phyloP scores from a whole-genome alignment of 305 asterid genomes.

The Ruellia speciosa region DNA sequence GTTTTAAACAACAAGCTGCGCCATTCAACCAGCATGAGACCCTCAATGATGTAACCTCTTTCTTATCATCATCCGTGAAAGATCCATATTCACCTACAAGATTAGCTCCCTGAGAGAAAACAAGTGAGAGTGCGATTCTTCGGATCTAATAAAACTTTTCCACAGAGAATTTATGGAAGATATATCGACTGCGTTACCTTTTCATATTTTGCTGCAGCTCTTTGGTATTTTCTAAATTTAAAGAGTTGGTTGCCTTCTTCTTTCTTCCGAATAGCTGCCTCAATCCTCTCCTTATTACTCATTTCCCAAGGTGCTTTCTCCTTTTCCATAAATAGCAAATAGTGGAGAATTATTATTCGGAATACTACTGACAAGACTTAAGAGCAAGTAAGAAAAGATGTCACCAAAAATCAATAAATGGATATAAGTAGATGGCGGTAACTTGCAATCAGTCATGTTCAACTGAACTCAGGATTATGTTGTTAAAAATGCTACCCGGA shows the following conservation, averaged over 20 bases:
- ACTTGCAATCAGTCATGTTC: constrained; percentile 14
- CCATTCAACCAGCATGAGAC: constrained; percentile 57
- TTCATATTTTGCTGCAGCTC: constrained; percentile 59
- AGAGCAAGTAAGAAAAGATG: too few relatives aligned
- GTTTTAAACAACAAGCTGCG: constrained; percentile 63
- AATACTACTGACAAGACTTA: too few relatives aligned
- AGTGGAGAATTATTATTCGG: constrained; percentile 1
- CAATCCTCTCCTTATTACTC: constrained; percentile 49
- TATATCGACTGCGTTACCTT: constrained; percentile 35
- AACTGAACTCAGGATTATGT: background rate
- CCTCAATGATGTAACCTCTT: constrained; percentile 37
- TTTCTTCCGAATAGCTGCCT: constrained; percentile 47
- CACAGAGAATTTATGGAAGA: constrained; percentile 7
- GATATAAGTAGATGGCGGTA: too few relatives aligned
- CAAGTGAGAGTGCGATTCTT: background rate
- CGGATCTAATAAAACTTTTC: constrained; percentile 1
- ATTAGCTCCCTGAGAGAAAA: constrained; percentile 47
- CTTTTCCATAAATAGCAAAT: constrained; percentile 27
- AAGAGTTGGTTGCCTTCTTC: constrained; percentile 67
- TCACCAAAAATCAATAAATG: too few relatives aligned
- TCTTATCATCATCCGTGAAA: constrained; percentile 37
- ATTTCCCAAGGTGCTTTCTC: constrained; percentile 65
- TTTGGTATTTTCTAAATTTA: constrained; percentile 41
- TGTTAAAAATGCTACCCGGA: constrained; percentile 36
- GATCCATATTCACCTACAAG: constrained; percentile 39